Conservation (phyloP, 1,139 yeast genomes). For the Saccharomycopsis phalli region DNA sequence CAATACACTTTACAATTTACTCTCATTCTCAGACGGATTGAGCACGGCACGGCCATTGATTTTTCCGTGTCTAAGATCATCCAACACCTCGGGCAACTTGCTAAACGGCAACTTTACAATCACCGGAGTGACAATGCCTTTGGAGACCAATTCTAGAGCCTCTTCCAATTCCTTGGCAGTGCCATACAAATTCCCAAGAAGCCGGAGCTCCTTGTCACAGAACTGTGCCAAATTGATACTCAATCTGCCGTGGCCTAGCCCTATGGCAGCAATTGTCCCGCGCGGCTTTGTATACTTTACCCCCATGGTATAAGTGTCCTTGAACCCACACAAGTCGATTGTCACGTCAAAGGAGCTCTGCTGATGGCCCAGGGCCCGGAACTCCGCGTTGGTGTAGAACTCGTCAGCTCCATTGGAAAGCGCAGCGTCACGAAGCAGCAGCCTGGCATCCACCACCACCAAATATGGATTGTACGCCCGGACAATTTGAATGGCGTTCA, state of each 20-base stretch:
- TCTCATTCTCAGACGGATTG: no score
- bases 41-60: constrained; percentile 40
- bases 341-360: constrained; percentile 24
- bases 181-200: constrained; percentile 41
- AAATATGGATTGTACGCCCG: constrained; percentile 33
- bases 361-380: constrained; percentile 18
- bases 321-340: constrained; percentile 38
- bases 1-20: no score
- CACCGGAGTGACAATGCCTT: constrained; percentile 36
- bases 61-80: constrained; percentile 33
- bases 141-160: constrained; percentile 36
- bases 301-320: constrained; percentile 26
- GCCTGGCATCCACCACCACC: constrained; percentile 36
- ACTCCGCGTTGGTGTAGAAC: constrained; percentile 29
- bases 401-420: constrained; percentile 34
- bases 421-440: constrained; percentile 28
- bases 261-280: constrained; percentile 37
- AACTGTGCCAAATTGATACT: constrained; percentile 27
- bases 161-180: constrained; percentile 37
- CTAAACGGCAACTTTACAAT: constrained; percentile 30
- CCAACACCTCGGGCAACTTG: constrained; percentile 32
- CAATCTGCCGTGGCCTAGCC: constrained; percentile 34
- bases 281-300: constrained; percentile 27
- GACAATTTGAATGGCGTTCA: constrained; percentile 40
- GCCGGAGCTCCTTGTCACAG: constrained; percentile 34